These are phyloP conservation scores for Dipteronia sinensis DNA, from an alignment of 345 rosid genomes.

Conservation along the genomic window DNA sequence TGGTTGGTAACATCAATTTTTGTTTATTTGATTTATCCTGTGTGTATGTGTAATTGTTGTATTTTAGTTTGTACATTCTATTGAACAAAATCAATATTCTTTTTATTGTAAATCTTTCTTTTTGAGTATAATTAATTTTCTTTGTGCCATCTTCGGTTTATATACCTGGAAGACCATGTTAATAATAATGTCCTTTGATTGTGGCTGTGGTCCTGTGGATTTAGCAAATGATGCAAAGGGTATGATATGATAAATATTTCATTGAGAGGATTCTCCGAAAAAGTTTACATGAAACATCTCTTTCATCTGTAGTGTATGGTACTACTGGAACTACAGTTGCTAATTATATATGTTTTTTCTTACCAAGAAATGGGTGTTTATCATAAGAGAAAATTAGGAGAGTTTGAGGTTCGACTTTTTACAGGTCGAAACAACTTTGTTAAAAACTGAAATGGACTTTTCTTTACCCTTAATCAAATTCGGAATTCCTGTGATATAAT, in stretches of 20 bases:
- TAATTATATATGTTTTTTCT: background rate
- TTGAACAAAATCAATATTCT: slow-evolving; percentile 22
- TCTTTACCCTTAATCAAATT: too few relatives aligned
- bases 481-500: too few relatives aligned
- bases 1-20: background rate
- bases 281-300: too few relatives aligned
- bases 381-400: too few relatives aligned
- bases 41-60: slow-evolving; percentile 29
- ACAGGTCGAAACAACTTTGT: too few relatives aligned
- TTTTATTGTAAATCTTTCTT: slow-evolving; percentile 4
- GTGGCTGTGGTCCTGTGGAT: background rate
- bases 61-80: slow-evolving; percentile 17
- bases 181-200: background rate
- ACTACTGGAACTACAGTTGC: background rate
- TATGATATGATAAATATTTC: too few relatives aligned
- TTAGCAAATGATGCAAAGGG: background rate
- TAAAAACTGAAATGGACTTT: too few relatives aligned
- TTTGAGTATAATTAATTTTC: background rate
- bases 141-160: background rate
- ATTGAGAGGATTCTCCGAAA: too few relatives aligned
- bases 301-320: too few relatives aligned
- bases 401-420: too few relatives aligned
- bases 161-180: background rate
- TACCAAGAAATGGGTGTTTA: background rate
- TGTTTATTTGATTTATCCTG: background rate